A percentile compares a stretch with the other conserved stretches of the same genome.
These are phyloP conservation scores for Tylopilus sp. DNA, from an alignment of 768 basidiomycete genomes.

Conservation along the genomic window DNA sequence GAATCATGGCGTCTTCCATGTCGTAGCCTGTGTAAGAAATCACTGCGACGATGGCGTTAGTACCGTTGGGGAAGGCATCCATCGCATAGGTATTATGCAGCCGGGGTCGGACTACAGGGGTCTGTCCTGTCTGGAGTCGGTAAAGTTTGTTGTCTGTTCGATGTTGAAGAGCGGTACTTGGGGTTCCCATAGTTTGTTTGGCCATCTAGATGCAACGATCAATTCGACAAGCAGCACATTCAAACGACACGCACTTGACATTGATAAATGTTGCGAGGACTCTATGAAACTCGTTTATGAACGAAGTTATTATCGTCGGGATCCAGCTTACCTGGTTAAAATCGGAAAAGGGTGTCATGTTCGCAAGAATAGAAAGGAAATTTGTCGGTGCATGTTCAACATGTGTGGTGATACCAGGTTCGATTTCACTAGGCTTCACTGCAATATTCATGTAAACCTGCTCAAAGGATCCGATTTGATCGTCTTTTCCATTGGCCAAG, in stretches of 20 bases:
- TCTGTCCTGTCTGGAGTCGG: conserved; percentile 92
- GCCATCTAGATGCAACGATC: conserved; percentile 74
- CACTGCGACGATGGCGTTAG: conserved; percentile 98
- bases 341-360: conserved; percentile 97
- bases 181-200: conserved; percentile 99
- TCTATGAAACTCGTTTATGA: conserved; percentile 38
- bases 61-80: conserved; percentile 98
- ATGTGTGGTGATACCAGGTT: conserved; percentile 74
- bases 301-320: background rate
- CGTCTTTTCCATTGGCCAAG: conserved; percentile 77
- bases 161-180: conserved; percentile 85
- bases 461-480: conserved; percentile 94
- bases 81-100: conserved; percentile 95
- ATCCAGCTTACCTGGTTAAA: conserved; percentile 82
- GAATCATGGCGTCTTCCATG: conserved; percentile 99
- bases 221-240: background rate
- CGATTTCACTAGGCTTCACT: conserved; percentile 82
- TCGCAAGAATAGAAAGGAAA: conserved; percentile 94
- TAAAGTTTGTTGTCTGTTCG: conserved; percentile 99
- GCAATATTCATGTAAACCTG: conserved; percentile 99
- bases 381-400: conserved; percentile 94
- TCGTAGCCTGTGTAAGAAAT: conserved; percentile 99
- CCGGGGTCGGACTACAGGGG: conserved; percentile 87
- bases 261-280: conserved; percentile 89
- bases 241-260: conserved; percentile 61